Evolutionary conservation across 1,139 yeast genomes (phyloP), one percentile per base, ranked within the genome.

Genomic region (Suhomyces atakaporum): DNA sequence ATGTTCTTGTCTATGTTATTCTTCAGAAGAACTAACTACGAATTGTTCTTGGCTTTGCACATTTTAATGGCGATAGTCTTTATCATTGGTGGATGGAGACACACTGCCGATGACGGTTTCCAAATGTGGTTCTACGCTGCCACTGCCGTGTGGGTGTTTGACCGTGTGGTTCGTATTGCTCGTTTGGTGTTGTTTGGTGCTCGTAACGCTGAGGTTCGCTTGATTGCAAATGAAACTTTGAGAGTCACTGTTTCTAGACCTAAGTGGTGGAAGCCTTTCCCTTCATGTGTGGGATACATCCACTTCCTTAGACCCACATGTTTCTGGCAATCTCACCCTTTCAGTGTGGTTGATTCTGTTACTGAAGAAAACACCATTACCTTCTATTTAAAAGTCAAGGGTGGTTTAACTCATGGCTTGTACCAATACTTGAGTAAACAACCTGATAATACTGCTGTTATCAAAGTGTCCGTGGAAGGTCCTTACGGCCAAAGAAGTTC

Each of bases 111-210:
- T 7, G 60, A 69, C 25, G 75, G 69, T 0, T 78, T 70, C 55
- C 60, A 64, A 31, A 62, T 69, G 29, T 78, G 69, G 63, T 64
- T 67, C 46, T 64, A 64, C 48, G 73, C 81, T n/a, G 69, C 82
- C 10, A 55, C 72, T 38, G 84, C 81, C 1, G 60, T 82, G 14
- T 84, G 92, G 92, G 62, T 57, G 2, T 69, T 77, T 43, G 94
- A 83, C 54, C 69, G 86, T 49, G 47, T 68, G 4, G 51, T 70
- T 2, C 68, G 92, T 54, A 19, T 80, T 3, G 60, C 51, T n/a
- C 69, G 85, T 47, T 56, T 81, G 39, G 43, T 50, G 4, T 32
- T 46, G 5, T 78, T 76, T 53, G 88, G 88, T 7, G 51, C 70
- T 16, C 65, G 65, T 45, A 59, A 60, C 1, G 82, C 86, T 2